Base-by-base conservation (phyloP, 257 asterid species). In the Scutellaria galericulata region DNA sequence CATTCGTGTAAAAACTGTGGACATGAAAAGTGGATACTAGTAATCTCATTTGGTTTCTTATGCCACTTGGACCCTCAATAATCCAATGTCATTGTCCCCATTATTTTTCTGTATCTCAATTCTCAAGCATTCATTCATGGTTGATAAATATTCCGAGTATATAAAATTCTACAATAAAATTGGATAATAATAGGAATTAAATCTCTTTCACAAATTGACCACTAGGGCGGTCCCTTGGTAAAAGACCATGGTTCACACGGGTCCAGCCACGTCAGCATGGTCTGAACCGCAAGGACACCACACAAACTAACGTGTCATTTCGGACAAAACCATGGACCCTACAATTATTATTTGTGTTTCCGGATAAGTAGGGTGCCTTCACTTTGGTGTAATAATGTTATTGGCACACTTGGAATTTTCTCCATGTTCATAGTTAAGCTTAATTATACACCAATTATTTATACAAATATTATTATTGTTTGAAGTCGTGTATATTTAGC, bases 231-330 rank as follows among this genome's bases (percentile, higher is more conserved):
- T 31, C 67, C 67, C 50, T 5, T 15, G 6, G 14, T 12, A 20
- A 54, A 39, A 45, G 55, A 39, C 11, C 24, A n/a, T 24, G 64
- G 66, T 27, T 22, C 37, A 8, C 4, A 35, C 39, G 12, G 48
- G 81, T 14, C 57, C 64, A 41, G 50, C 50, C 73, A 72, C 81
- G 81, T 77, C 75, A 74, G 45, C 42, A 54, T 20, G 44, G 46
- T 52, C 54, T 53, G 77, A 72, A 20, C 63, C 45, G 13, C 70
- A 4, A 1, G 72, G 45, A 62, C 12, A 45, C 12, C 31, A 35
- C 20, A 58, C 73, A 35, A 5, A 44, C 15, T 42, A 54, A 15
- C 73, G 78, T 74, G 68, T 41, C 40, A 24, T 15, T 5, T 15
- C 11, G 50, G 73, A 4, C 51, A 65, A 20, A 35, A 10, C 42